Conservation (phyloP, 768 basidiomycete species). For the Lyophyllum semitale region DNA sequence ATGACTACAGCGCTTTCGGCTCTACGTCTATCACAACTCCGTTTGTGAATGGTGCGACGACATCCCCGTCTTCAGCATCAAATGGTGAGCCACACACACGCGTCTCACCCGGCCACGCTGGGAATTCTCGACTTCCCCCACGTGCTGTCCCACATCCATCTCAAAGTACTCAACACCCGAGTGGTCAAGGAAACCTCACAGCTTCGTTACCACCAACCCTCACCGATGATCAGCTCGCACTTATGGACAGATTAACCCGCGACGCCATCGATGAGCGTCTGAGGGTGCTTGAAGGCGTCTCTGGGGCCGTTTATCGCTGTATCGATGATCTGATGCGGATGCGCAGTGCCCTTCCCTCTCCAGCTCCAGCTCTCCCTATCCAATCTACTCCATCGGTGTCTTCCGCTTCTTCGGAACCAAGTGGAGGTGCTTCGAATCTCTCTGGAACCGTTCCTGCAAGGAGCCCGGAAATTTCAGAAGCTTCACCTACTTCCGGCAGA, state of each 20-base stretch:
- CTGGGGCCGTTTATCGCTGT: slow-evolving; percentile 69
- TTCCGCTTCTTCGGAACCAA: slow-evolving; percentile 6
- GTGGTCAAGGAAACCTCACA: slow-evolving; percentile 5
- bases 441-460: background rate
- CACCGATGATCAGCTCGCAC: slow-evolving; percentile 63
- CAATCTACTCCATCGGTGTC: slow-evolving; percentile 14
- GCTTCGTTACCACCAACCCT: slow-evolving; percentile 46
- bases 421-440: background rate
- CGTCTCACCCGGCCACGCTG: background rate
- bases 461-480: background rate
- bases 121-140: slow-evolving; percentile 6
- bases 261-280: slow-evolving; percentile 87
- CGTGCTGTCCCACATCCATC: background rate
- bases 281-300: slow-evolving; percentile 76
- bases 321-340: slow-evolving; percentile 79
- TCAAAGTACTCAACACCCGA: slow-evolving; percentile 1
- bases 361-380: slow-evolving; percentile 17
- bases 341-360: slow-evolving; percentile 65
- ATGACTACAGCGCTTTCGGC: slow-evolving; percentile 23
- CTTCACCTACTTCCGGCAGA: slow-evolving; percentile 6
- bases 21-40: background rate
- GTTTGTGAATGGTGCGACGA: background rate
- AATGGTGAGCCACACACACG: slow-evolving; percentile 4
- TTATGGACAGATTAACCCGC: slow-evolving; percentile 67
- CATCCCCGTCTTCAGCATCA: background rate